Percentiles rank a stretch among this genome's conserved stretches.
phyloP scores from a whole-genome alignment of 2,329 filamentous ascomycete species.

The Gyromitra esculenta region DNA sequence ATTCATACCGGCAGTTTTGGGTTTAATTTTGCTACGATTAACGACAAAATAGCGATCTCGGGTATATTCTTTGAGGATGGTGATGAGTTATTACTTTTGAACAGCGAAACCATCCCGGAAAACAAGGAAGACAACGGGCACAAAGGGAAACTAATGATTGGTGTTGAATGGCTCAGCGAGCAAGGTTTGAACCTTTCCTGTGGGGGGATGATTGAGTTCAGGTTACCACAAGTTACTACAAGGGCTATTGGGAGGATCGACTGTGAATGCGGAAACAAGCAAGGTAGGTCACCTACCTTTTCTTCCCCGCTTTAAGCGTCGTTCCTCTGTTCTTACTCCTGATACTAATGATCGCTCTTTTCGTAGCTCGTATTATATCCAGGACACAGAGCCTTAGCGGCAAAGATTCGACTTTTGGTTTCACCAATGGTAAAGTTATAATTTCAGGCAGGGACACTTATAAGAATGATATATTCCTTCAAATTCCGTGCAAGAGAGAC shows the following conservation, averaged over 20 bases:
- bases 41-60: conserved; percentile 13
- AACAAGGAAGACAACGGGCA: not conserved
- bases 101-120: conserved; percentile 12
- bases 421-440: conserved; percentile 34
- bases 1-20: conserved; percentile 36
- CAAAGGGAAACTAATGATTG: conserved; percentile 22
- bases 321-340: not conserved
- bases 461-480: conserved; percentile 35
- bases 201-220: conserved; percentile 40
- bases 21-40: conserved; percentile 40
- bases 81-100: conserved; percentile 44
- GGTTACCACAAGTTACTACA: conserved; percentile 21
- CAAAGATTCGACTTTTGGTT: conserved; percentile 19
- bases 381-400: conserved; percentile 5
- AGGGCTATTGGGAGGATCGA: conserved; percentile 43
- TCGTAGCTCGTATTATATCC: conserved; percentile 41
- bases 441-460: conserved; percentile 37
- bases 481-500: conserved; percentile 27
- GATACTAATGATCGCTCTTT: not conserved
- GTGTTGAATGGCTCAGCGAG: conserved; percentile 33
- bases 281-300: conserved; percentile 31
- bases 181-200: conserved; percentile 9
- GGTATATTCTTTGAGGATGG: conserved; percentile 38
- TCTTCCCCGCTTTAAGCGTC: not conserved
- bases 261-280: conserved; percentile 33